Evolutionary conservation across 2,329 filamentous ascomycete genomes (phyloP).

Genomic region (Aspergillus fischeri): DNA sequence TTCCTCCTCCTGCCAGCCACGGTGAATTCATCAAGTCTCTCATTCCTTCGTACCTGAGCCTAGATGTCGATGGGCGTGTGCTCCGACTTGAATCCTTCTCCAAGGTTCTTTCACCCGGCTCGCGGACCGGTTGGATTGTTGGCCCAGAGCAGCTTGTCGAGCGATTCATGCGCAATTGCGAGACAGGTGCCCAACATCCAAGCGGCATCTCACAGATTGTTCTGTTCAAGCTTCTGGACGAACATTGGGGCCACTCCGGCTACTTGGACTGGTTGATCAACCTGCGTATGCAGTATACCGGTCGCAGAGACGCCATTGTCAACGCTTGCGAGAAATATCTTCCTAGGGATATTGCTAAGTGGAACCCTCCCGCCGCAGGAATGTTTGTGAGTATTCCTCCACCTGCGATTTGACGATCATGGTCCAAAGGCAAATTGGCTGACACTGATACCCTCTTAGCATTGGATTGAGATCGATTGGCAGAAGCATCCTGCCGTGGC

Average conservation of each 20-base stretch:
- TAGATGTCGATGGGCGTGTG: slow-evolving; percentile 84
- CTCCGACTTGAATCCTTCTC: slow-evolving; percentile 90
- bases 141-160: slow-evolving; percentile 80
- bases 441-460: slow-evolving; percentile 20
- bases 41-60: slow-evolving; percentile 69
- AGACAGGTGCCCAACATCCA: slow-evolving; percentile 80
- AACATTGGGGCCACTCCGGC: slow-evolving; percentile 87
- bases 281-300: slow-evolving; percentile 75
- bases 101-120: slow-evolving; percentile 81
- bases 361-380: slow-evolving; percentile 75
- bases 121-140: slow-evolving; percentile 83
- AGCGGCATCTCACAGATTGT: slow-evolving; percentile 79
- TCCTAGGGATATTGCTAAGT: slow-evolving; percentile 69
- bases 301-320: slow-evolving; percentile 70
- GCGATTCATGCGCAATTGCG: slow-evolving; percentile 74
- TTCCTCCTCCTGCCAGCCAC: slow-evolving; percentile 57
- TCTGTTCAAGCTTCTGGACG: slow-evolving; percentile 84
- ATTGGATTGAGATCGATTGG: slow-evolving; percentile 48
- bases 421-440: not conserved
- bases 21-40: slow-evolving; percentile 70
- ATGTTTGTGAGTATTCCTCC: slow-evolving; percentile 74
- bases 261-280: slow-evolving; percentile 88
- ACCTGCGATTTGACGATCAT: not conserved
- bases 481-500: slow-evolving; percentile 40
- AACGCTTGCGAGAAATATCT: slow-evolving; percentile 74